Percentiles rank a stretch among this genome's conserved stretches.
Evolutionary conservation across 257 asterid genomes (phyloP).

Genomic region (Orobanche coerulescens): DNA sequence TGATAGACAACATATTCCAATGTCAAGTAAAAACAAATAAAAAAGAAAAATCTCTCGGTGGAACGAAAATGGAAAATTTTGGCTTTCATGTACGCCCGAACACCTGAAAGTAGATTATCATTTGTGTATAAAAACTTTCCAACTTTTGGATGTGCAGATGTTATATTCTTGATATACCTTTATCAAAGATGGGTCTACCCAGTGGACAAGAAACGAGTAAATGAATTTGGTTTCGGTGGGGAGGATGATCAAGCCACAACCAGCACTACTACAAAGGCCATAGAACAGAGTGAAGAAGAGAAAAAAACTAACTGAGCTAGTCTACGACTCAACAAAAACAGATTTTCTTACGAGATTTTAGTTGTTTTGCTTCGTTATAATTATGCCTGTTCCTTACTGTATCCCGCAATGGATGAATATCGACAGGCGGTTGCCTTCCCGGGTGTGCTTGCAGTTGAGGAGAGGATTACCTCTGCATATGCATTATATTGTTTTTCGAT

Average conservation of each 20-base stretch:
- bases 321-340: background rate
- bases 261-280: slow-evolving; percentile 24
- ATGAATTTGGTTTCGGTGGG: slow-evolving; percentile 87
- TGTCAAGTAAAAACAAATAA: no score
- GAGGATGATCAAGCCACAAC: slow-evolving; percentile 56
- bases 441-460: background rate
- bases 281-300: slow-evolving; percentile 48
- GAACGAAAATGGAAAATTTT: no score
- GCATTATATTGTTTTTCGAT: no score
- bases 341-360: slow-evolving; percentile 14
- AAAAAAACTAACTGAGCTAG: slow-evolving; percentile 75
- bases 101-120: no score
- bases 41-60: no score
- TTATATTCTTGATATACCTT: slow-evolving; percentile 73
- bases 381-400: background rate
- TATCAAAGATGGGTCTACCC: slow-evolving; percentile 93
- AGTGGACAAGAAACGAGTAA: slow-evolving; percentile 83
- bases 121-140: no score
- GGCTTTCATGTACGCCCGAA: no score
- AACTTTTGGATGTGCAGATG: slow-evolving; percentile 53
- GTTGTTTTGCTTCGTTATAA: slow-evolving; percentile 10
- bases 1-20: no score
- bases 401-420: background rate
- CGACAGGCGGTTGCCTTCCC: background rate
- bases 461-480: background rate